A percentile compares a stretch with the other conserved stretches of the same genome.
Conservation (phyloP, 1,139 yeast species). For the Pichiaceae sp. region DNA sequence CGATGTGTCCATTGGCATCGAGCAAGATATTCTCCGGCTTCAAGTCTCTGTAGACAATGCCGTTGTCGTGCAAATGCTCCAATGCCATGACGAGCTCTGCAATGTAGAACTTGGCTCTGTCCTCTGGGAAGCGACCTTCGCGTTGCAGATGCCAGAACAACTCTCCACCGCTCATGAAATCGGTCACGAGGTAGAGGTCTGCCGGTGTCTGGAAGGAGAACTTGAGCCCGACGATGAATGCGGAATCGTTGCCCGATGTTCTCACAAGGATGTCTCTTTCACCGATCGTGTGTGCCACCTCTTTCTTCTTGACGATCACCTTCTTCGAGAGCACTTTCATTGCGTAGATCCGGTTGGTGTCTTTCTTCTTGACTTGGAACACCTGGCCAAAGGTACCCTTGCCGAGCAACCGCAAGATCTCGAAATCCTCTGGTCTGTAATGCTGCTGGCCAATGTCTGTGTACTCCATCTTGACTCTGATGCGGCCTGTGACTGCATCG, state of each 20-base stretch:
- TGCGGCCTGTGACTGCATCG: slow-evolving; percentile 70
- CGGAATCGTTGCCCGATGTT: slow-evolving; percentile 72
- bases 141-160: slow-evolving; percentile 95
- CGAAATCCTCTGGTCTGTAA: slow-evolving; percentile 91
- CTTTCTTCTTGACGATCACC: slow-evolving; percentile 92
- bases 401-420: slow-evolving; percentile 80
- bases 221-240: slow-evolving; percentile 90
- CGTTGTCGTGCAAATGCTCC: slow-evolving; percentile 88
- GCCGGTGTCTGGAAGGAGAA: slow-evolving; percentile 92
- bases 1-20: slow-evolving; percentile 96
- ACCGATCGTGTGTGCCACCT: slow-evolving; percentile 95
- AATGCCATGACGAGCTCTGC: slow-evolving; percentile 90
- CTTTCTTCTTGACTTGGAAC: slow-evolving; percentile 86
- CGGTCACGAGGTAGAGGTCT: slow-evolving; percentile 88
- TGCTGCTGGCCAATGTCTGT: slow-evolving; percentile 62
- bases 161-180: slow-evolving; percentile 98
- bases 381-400: slow-evolving; percentile 98
- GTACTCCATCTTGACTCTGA: slow-evolving; percentile 68
- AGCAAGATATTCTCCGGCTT: slow-evolving; percentile 90
- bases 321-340: slow-evolving; percentile 94
- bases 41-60: slow-evolving; percentile 87
- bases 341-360: slow-evolving; percentile 85
- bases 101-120: slow-evolving; percentile 89
- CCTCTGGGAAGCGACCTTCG: slow-evolving; percentile 89
- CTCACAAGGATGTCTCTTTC: slow-evolving; percentile 91